Base-by-base conservation (phyloP, 2,329 filamentous ascomycete genomes). In the Colletotrichum lupini region DNA sequence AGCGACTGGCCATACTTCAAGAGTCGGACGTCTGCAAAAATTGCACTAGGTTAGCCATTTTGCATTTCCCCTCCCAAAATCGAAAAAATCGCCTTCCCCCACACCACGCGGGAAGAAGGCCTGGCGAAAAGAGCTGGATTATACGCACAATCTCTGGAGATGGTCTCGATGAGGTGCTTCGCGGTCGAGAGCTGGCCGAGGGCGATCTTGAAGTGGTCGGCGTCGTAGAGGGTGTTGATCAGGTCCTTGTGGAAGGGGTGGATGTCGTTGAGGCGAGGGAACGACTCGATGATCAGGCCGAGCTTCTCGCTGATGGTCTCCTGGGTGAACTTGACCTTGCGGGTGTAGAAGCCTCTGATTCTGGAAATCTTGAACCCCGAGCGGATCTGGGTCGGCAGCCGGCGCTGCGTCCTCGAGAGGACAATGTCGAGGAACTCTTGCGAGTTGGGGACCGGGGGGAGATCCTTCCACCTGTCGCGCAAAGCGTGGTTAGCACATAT, bases 381-480 rank as follows among this genome's bases (percentile, higher is more conserved):
- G 79, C 97, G 92, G 82, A 99, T 98, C 87, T 98, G 95, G 61
- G 95, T 99, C 16, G 97, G 97, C 76, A 99, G 88, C 75, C 96
- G 92, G 81, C 96, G 90, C 88, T 98, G 96, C 5, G 95, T 98
- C 78, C 97, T 90, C 81, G 94, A 97, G 79, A 99, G 90, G 77
- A 98, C 95, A 82, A 99, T 98, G 85, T 99, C 97, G 79, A 99
- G 89, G 81, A 99, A 98, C 85, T 99, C 97, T 87, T 97, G 93
- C 83, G 93, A 93, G 80, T 94, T 97, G 72, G 96, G 96, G 77
- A 97, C 94, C 77, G 95, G 94, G 75, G 93, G 92, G 79, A 97
- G 97, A 81, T 94, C 92, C 82, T 92, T 92, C 90, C 90, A 92
- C 68, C 74, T 66, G 24, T 30, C n/a, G 67, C 32, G 22, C 24